Evolutionary conservation across 768 basidiomycete species (phyloP).

Genomic region (Fomitopsis serialis): DNA sequence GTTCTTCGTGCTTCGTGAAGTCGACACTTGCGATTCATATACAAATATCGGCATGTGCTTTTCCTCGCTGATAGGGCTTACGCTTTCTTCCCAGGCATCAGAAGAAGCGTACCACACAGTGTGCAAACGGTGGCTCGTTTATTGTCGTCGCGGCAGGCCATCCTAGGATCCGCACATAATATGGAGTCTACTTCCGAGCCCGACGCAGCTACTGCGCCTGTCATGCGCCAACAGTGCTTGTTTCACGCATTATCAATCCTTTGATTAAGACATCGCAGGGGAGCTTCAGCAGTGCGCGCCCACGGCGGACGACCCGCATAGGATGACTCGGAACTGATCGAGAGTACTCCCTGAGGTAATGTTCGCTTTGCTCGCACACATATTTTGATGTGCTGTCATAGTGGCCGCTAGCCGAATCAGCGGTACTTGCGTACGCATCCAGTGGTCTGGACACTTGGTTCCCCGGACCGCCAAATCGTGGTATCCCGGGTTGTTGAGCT

Average conservation of each 20-base stretch:
- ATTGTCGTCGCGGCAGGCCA: neutral
- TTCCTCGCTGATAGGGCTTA: neutral
- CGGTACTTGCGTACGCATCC: neutral
- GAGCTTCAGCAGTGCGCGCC: neutral
- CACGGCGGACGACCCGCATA: neutral
- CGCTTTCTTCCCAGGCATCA: neutral
- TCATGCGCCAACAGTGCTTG: neutral
- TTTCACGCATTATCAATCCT: neutral
- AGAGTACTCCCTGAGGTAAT: neutral
- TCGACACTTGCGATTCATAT: too few relatives aligned
- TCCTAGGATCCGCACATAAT: neutral
- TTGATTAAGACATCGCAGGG: neutral
- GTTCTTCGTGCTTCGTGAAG: too few relatives aligned
- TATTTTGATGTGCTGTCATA: neutral
- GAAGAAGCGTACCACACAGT: neutral
- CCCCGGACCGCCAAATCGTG: conserved; percentile 14
- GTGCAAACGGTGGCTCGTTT: neutral
- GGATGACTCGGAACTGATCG: neutral
- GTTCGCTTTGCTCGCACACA: neutral
- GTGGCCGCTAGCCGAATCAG: neutral
- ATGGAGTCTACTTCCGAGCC: neutral
- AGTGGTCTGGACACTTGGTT: conserved; percentile 2
- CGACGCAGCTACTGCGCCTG: conserved; percentile 2
- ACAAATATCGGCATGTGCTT: too few relatives aligned
- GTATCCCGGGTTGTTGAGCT: conserved; percentile 9